Base-by-base conservation (phyloP, 306 rosid species). In the Vigna trinervia region DNA sequence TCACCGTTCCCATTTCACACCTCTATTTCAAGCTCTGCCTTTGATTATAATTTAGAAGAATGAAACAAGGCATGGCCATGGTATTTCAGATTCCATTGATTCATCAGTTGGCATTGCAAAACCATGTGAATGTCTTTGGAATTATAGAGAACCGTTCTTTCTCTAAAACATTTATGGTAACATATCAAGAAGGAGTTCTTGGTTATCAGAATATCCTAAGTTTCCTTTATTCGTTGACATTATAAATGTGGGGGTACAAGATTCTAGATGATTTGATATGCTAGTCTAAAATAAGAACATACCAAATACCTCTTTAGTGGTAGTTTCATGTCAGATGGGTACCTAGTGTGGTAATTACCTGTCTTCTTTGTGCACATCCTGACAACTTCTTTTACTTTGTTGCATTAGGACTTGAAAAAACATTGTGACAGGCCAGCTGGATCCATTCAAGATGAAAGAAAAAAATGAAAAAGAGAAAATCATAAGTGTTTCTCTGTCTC, bases 371-470 rank as follows among this genome's bases (percentile, higher is more conserved):
- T 71, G 59, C 80, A 68, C 79, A 77, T 85, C 81, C 92, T 93
- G 80, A 88, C 85, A 57, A 71, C 22, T 75, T 87, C 51, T 87
- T 82, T 78, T 89, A 80, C 80, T 69, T 89, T 81, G 56, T 89
- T 83, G 76, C 84, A 78, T 41, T 85, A 92, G 98, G 97, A 83
- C 86, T 91, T 90, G 87, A 90, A 80, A 90, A 83, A 86, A 87
- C 94, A 30, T 94, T 90, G 90, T 94, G 96, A 94, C 92, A 87
- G 61, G 84, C 87, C 75, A 26, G 85, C 91, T 67, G 83, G 84
- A 80, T 82, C 83, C 83, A 57, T 77, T 83, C 88, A 83, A 80
- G 88, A 70, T 80, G 85, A 84, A 80, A 71, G 75, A 57, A 38
- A 73, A 26, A 62, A 73, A 54, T 57, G 66, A 58, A 20, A 78